These are phyloP conservation scores for Paramecium sonneborni DNA, from an alignment of 73 alveolate genomes.

Conservation along the genomic window DNA sequence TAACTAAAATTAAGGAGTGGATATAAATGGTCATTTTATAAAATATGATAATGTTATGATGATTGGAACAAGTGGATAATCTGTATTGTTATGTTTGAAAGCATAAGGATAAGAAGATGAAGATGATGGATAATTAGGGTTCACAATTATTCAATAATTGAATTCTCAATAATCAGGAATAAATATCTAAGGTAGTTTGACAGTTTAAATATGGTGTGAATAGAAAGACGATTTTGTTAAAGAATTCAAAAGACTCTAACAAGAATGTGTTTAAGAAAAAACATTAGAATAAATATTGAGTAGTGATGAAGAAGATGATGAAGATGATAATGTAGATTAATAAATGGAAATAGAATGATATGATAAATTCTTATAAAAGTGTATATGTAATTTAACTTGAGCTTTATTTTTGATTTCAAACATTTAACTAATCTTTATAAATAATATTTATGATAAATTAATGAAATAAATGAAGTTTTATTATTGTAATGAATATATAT, in stretches of 20 bases:
- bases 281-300: not conserved
- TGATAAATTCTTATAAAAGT: not conserved
- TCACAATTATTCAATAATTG: not conserved
- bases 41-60: not conserved
- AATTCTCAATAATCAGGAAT: not conserved
- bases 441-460: not conserved
- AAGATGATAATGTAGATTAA: not conserved
- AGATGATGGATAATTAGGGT: not conserved
- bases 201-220: not conserved
- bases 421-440: no score
- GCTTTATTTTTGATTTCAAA: not conserved
- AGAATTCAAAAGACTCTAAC: not conserved
- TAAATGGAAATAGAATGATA: not conserved
- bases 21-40: not conserved
- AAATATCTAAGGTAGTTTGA: not conserved
- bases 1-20: not conserved
- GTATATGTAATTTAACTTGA: not conserved
- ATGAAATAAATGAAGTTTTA: not conserved
- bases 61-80: not conserved
- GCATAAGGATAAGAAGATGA: not conserved
- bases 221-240: not conserved
- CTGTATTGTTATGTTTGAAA: not conserved
- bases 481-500: not conserved
- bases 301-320: constrained; percentile 9
- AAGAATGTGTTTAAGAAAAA: not conserved